Percentiles rank a stretch among this genome's conserved stretches.
Evolutionary conservation across 2,329 filamentous ascomycete species (phyloP).

Genomic region (Calycina marina): DNA sequence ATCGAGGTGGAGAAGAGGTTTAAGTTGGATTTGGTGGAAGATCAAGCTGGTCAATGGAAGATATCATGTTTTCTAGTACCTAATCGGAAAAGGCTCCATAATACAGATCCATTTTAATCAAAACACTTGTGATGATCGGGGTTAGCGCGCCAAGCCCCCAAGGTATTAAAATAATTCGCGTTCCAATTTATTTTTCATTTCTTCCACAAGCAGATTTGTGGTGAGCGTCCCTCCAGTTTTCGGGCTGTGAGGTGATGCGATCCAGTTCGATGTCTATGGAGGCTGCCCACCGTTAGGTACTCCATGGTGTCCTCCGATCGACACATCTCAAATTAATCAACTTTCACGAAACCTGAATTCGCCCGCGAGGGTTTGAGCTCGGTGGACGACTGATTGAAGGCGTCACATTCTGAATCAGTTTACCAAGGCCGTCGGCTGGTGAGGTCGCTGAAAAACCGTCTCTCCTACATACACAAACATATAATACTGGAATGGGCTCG

Average conservation of each 20-base stretch:
- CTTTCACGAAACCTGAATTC: slow-evolving; percentile 50
- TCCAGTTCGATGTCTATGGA: slow-evolving; percentile 79
- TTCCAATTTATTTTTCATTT: slow-evolving; percentile 15
- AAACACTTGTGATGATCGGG: too few relatives aligned
- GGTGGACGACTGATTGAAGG: slow-evolving; percentile 43
- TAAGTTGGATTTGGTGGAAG: neutral
- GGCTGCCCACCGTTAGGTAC: slow-evolving; percentile 38
- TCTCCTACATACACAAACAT: slow-evolving; percentile 21
- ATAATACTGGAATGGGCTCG: too few relatives aligned
- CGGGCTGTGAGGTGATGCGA: slow-evolving; percentile 50
- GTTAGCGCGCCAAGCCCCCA: too few relatives aligned
- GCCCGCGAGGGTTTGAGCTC: slow-evolving; percentile 52
- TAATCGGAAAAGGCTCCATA: neutral
- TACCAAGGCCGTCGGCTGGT: slow-evolving; percentile 73
- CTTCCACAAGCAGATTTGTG: slow-evolving; percentile 62
- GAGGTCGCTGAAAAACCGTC: slow-evolving; percentile 58
- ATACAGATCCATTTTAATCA: neutral
- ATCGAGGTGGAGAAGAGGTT: neutral
- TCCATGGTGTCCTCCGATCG: slow-evolving; percentile 75
- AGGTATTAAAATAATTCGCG: neutral
- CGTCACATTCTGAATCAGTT: slow-evolving; percentile 75
- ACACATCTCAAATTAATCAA: slow-evolving; percentile 81
- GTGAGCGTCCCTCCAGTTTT: slow-evolving; percentile 62
- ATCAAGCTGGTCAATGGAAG: too few relatives aligned
- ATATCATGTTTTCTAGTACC: too few relatives aligned